A percentile compares a stretch with the other conserved stretches of the same genome.
These are phyloP conservation scores for Corynespora cassiicola DNA, from an alignment of 2,329 filamentous ascomycete species.

Conservation along the genomic window DNA sequence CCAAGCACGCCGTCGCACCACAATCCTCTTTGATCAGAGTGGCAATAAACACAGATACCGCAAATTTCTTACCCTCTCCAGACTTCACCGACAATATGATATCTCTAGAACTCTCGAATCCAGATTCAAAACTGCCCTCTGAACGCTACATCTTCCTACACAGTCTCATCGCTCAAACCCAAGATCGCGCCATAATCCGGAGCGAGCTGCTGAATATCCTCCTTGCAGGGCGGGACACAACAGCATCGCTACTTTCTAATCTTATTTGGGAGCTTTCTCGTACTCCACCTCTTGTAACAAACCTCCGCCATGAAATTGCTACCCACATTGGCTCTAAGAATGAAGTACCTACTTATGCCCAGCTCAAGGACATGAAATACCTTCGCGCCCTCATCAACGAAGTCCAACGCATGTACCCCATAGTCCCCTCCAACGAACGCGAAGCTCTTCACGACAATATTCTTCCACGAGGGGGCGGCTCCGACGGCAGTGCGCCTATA, in stretches of 20 bases:
- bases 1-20: no score
- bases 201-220: conserved; percentile 42
- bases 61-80: not conserved
- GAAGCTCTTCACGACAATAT: conserved; percentile 32
- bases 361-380: conserved; percentile 39
- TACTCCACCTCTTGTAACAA: conserved; percentile 36
- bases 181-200: conserved; percentile 24
- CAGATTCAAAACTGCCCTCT: conserved; percentile 1
- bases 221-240: conserved; percentile 43
- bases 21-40: no score
- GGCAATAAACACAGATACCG: not conserved
- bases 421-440: conserved; percentile 37
- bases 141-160: conserved; percentile 30
- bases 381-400: conserved; percentile 39
- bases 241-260: conserved; percentile 36
- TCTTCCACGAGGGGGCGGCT: conserved; percentile 38
- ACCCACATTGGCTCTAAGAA: conserved; percentile 58
- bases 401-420: conserved; percentile 35
- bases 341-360: conserved; percentile 24
- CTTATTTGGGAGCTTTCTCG: conserved; percentile 44
- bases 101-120: conserved; percentile 13
- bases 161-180: conserved; percentile 24
- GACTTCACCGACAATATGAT: conserved; percentile 23
- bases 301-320: conserved; percentile 42
- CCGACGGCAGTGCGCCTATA: conserved; percentile 29